These are phyloP conservation scores for Septoria petroselini DNA, from an alignment of 2,329 filamentous ascomycete species.

Conservation along the genomic window DNA sequence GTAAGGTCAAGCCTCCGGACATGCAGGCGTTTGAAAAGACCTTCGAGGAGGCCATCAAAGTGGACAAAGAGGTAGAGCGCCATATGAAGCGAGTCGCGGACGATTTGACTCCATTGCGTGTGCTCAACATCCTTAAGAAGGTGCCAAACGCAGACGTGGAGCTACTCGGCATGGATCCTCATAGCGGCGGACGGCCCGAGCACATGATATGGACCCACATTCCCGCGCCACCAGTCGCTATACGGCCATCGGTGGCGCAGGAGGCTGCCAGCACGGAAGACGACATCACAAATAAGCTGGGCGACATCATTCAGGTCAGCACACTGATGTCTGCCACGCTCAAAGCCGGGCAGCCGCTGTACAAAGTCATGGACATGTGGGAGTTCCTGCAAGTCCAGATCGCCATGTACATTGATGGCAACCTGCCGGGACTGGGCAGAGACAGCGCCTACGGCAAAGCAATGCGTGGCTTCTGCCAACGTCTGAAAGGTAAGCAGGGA, in stretches of 20 bases:
- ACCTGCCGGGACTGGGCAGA: slow-evolving; percentile 79
- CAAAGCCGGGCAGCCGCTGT: slow-evolving; percentile 76
- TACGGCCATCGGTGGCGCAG: slow-evolving; percentile 89
- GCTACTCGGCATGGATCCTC: slow-evolving; percentile 79
- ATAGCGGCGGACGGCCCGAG: slow-evolving; percentile 78
- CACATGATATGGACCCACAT: slow-evolving; percentile 98
- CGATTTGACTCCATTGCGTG: slow-evolving; percentile 83
- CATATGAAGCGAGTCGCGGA: slow-evolving; percentile 90
- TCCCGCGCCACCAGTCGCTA: slow-evolving; percentile 88
- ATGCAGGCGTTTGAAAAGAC: slow-evolving; percentile 84
- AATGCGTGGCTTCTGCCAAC: slow-evolving; percentile 90
- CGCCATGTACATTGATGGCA: slow-evolving; percentile 97
- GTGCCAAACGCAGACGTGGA: slow-evolving; percentile 85
- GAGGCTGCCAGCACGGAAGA: slow-evolving; percentile 93
- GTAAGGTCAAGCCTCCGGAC: slow-evolving; percentile 76
- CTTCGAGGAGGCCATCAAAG: slow-evolving; percentile 73
- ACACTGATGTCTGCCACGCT: slow-evolving; percentile 80
- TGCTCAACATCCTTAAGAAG: slow-evolving; percentile 86
- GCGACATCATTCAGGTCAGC: slow-evolving; percentile 91
- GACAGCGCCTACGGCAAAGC: slow-evolving; percentile 83
- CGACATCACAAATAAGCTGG: slow-evolving; percentile 93
- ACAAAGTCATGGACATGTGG: slow-evolving; percentile 97
- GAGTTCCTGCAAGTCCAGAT: slow-evolving; percentile 94
- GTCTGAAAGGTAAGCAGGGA: slow-evolving; percentile 94
- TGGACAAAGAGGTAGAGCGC: slow-evolving; percentile 80